Percentiles rank a stretch among this genome's conserved stretches.
phyloP scores from a whole-genome alignment of 1,139 yeast genomes.

The Saccharomyces hybrid region DNA sequence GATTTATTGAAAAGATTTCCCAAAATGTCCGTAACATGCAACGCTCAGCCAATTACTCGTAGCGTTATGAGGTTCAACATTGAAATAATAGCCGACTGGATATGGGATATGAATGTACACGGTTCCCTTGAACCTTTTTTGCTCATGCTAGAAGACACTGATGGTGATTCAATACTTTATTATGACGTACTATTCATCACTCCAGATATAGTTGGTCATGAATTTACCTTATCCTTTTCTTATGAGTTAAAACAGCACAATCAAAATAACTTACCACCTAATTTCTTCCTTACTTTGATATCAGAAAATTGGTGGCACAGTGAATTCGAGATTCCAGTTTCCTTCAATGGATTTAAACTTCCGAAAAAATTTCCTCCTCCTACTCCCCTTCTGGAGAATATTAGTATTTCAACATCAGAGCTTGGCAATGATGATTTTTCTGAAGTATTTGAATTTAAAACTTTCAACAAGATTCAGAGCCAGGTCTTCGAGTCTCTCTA shows the following conservation, averaged over 20 bases:
- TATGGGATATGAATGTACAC: conserved; percentile 62
- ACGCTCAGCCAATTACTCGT: conserved; percentile 70
- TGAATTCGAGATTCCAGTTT: conserved; percentile 53
- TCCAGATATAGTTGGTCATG: conserved; percentile 42
- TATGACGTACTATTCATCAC: conserved; percentile 48
- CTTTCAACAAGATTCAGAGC: conserved; percentile 66
- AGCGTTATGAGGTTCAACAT: conserved; percentile 57
- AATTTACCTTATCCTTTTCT: conserved; percentile 56
- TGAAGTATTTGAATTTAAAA: conserved; percentile 37
- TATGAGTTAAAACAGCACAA: conserved; percentile 38
- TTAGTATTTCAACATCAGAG: conserved; percentile 42
- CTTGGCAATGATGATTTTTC: conserved; percentile 43
- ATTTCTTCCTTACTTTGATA: conserved; percentile 59
- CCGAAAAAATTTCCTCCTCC: conserved; percentile 69
- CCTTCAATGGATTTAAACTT: conserved; percentile 45
- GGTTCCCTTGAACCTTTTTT: conserved; percentile 59
- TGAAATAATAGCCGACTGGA: conserved; percentile 63
- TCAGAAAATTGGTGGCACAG: conserved; percentile 86
- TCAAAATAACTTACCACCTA: conserved; percentile 60
- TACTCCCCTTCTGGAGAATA: conserved; percentile 44
- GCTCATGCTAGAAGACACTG: conserved; percentile 71
- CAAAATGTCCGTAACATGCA: conserved; percentile 46
- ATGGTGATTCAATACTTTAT: conserved; percentile 67
- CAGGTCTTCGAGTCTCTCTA: conserved; percentile 58
- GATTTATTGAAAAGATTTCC: conserved; percentile 70